Evolutionary conservation across 352 stramenopile species (phyloP), one percentile per base, ranked within the genome.

Genomic region (Pythium rishiriense): DNA sequence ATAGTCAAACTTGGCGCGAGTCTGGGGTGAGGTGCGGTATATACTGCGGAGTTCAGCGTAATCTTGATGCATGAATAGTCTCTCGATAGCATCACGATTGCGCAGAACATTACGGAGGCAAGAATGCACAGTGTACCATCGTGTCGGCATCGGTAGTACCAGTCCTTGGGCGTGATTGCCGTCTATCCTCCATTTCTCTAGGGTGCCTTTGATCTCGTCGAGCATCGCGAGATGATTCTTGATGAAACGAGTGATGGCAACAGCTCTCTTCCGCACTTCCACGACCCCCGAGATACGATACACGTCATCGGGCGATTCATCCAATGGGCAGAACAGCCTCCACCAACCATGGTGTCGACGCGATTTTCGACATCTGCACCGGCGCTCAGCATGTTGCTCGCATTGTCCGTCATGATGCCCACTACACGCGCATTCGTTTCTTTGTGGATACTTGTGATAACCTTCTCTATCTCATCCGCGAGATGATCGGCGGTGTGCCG

Each of bases 351-450:
- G 12, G 29, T 47, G 14, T 47, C 41, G 29, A 31, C 22, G n/a
- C 8, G 29, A 21, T 31, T 17, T 35, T 17, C 12, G 22, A 52
- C 6, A 14, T 29, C 22, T 17, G 12, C 26, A 29, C 51, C 29
- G 11, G 33, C 51, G 25, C n/a, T n/a, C n/a, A 31, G 7, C 54
- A 52, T 61, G 24, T 61, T 61, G 6, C 21, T 39, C 35, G 54
- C 54, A 26, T 61, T 61, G 24, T 61, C 54, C 9, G 54, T 61
- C 19, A 61, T 39, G 17, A 61, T 42, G 24, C 37, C 54, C 7
- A 37, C 25, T 3, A 61, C 54, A 11, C 35, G 54, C 33, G 41
- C 41, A 25, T 9, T 50, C 15, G 54, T 51, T 21, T 51, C 19
- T 6, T 26, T 39, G 12, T 61, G 37, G 24, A 58, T 58, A n/a